phyloP scores from a whole-genome alignment of 129 eudicot species.

The Heracleum sosnowskyi region DNA sequence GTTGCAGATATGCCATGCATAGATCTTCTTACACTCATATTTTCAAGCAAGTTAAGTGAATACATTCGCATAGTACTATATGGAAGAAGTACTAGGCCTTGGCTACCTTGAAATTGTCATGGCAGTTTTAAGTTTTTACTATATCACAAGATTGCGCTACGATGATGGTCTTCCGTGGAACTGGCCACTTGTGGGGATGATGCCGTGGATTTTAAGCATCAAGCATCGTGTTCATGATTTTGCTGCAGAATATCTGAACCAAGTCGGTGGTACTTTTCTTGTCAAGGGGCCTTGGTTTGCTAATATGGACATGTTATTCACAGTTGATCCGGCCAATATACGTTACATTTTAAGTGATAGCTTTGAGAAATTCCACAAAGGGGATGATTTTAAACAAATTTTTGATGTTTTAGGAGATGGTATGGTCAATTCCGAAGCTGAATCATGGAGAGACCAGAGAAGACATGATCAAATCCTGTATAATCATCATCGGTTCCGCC shows the following conservation, averaged over 20 bases:
- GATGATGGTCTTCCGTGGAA: neutral
- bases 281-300: slow-evolving; percentile 7
- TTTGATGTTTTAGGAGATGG: slow-evolving; percentile 72
- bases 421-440: slow-evolving; percentile 64
- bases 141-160: neutral
- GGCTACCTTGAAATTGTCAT: neutral
- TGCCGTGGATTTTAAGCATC: neutral
- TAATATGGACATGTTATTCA: neutral
- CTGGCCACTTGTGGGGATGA: slow-evolving; percentile 1
- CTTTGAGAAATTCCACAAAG: slow-evolving; percentile 58
- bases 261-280: neutral
- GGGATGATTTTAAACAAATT: slow-evolving; percentile 44
- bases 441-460: slow-evolving; percentile 52
- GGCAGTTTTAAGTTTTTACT: neutral
- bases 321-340: slow-evolving; percentile 32
- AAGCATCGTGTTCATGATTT: neutral
- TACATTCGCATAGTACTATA: no score
- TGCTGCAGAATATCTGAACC: neutral
- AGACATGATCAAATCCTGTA: slow-evolving; percentile 35
- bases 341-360: slow-evolving; percentile 56
- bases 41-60: no score
- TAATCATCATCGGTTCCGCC: slow-evolving; percentile 34
- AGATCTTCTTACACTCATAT: no score
- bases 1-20: no score
- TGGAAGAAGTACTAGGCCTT: neutral